Base-by-base conservation (phyloP, 345 rosid species). In the Heritiera fomes region DNA sequence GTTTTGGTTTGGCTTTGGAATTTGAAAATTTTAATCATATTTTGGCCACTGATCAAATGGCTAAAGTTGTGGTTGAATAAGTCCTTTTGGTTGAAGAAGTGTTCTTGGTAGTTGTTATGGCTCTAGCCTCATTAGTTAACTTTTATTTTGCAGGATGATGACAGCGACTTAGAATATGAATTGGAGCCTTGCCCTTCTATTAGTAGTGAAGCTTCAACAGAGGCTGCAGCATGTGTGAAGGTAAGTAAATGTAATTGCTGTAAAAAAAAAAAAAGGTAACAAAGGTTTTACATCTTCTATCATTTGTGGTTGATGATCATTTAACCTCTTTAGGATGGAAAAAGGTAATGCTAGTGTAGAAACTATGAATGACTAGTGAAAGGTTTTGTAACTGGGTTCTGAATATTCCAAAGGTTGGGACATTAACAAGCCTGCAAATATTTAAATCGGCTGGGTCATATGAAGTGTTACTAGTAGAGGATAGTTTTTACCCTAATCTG, bases 171-270 rank as follows among this genome's bases (percentile, higher is more conserved):
- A 63, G 99, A 96, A 64, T 91, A 77, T 68, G 99, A 96, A 77
- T 75, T 96, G 91, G 98, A 94, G 87, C 89, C 97, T 71, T 87
- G 75, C 73, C 98, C 99, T 78, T 83, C 83, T 53, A 91, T 86
- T 72, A 83, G 85, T 49, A 78, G 67, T 77, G 99, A 94, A 84
- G 87, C 90, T 63, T 82, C 89, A 12, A n/a, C 87, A 10, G 98
- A 94, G 84, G 98, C 93, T 81, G 87, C 93, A 73, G 98, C 98
- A 6, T 87, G 91, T 81, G 98, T 92, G 47, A 96, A 90, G 87
- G 99, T 96, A 85, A 76, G 82, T 67, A 43, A 18, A 55, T 58
- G 47, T 71, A 18, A 38, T 55, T 18, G 0, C 7, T 63, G 18
- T 53, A 18, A 9, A 23, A 69, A 68, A 46, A 68, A 46, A 9